Percentiles rank a stretch among this genome's conserved stretches.
phyloP scores from a whole-genome alignment of 768 basidiomycete species.

The Tricholoma flavovirens region DNA sequence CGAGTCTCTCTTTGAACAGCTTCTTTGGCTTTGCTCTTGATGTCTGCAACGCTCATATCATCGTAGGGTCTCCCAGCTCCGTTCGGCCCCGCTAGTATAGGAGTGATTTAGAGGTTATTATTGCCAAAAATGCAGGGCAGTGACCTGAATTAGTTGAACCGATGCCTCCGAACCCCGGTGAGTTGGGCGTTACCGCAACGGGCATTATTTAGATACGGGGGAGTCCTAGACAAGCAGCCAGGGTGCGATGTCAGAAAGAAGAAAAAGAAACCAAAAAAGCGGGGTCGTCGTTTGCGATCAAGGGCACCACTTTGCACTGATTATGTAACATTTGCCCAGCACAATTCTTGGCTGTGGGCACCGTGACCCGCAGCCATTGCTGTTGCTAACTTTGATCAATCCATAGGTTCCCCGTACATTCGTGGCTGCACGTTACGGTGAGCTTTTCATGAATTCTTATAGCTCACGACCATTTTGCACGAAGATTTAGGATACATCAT shows the following conservation, averaged over 20 bases:
- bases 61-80: constrained; percentile 19
- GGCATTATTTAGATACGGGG: constrained; percentile 16
- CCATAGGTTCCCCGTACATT: no score
- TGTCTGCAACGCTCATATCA: constrained; percentile 35
- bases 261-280: constrained; percentile 3
- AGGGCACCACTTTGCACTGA: neutral
- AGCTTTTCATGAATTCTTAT: no score
- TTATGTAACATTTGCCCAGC: constrained; percentile 10
- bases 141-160: constrained; percentile 25
- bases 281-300: constrained; percentile 12
- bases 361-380: no score
- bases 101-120: constrained; percentile 14
- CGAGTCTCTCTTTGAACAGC: constrained; percentile 45
- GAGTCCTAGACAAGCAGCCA: constrained; percentile 7
- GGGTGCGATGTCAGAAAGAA: constrained; percentile 4
- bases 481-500: no score
- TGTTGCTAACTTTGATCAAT: no score
- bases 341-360: no score
- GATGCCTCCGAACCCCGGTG: constrained; percentile 21
- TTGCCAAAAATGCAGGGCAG: constrained; percentile 15
- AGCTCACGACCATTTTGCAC: no score
- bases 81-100: constrained; percentile 21
- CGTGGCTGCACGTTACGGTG: no score
- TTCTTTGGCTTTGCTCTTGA: constrained; percentile 41
- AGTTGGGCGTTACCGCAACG: constrained; percentile 23